Percentiles rank a stretch among this genome's conserved stretches.
These are phyloP conservation scores for Coemansia sp. DNA, from an alignment of 192 early-diverging fungal genomes.

Conservation along the genomic window DNA sequence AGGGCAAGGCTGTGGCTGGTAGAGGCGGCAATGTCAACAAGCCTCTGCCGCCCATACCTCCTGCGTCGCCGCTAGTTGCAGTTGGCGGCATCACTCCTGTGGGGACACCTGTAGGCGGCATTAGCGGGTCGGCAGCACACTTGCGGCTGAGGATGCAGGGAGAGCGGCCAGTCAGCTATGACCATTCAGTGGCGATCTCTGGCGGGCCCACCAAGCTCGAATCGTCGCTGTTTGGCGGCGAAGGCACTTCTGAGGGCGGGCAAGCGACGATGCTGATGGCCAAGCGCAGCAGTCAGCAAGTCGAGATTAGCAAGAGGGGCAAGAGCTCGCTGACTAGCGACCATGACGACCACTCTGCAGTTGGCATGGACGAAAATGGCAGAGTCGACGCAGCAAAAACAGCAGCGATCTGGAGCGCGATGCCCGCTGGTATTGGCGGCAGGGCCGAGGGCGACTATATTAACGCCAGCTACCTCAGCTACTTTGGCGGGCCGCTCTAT, in stretches of 20 bases:
- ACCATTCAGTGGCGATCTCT: neutral
- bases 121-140: slow-evolving; percentile 4
- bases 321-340: slow-evolving; percentile 42
- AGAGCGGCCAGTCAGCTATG: slow-evolving; percentile 3
- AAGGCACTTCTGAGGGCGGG: neutral
- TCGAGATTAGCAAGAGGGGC: slow-evolving; percentile 34
- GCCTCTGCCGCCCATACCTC: slow-evolving; percentile 1
- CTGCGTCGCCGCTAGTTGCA: neutral
- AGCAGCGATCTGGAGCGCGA: neutral
- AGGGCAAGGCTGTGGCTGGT: neutral
- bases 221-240: neutral
- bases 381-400: neutral
- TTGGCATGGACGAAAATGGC: neutral
- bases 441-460: slow-evolving; percentile 64
- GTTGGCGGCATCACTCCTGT: neutral
- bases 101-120: neutral
- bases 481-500: slow-evolving; percentile 58
- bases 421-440: neutral
- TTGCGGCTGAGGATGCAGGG: slow-evolving; percentile 5
- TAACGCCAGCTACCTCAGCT: slow-evolving; percentile 75
- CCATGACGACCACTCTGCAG: slow-evolving; percentile 11
- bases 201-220: neutral
- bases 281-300: slow-evolving; percentile 17
- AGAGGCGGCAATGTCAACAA: neutral
- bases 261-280: neutral